Percentiles rank a stretch among this genome's conserved stretches.
Conservation (phyloP, 129 eudicot genomes). For the Flaveria trinervia region DNA sequence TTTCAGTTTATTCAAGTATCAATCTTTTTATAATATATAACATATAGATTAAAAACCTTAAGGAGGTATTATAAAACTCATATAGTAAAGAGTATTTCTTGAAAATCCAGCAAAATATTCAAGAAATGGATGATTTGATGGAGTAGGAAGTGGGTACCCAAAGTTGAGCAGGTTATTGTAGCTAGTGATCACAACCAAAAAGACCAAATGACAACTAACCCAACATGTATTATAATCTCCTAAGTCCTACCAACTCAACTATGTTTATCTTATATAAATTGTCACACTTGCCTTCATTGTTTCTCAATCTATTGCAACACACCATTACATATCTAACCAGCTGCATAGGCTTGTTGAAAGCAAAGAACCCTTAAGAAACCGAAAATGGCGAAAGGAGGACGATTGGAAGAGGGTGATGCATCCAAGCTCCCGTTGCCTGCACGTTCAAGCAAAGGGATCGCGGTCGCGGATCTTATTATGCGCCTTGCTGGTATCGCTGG, state of each 20-base stretch:
- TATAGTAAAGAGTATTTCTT: neutral
- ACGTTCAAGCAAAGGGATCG: conserved; percentile 49
- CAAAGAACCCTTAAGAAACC: neutral
- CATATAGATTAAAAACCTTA: no score
- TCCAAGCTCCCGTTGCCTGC: conserved; percentile 40
- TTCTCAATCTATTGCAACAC: conserved; percentile 19
- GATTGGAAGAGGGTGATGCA: conserved; percentile 46
- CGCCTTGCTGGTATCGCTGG: conserved; percentile 56
- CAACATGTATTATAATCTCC: conserved; percentile 15
- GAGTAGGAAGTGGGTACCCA: conserved; percentile 42
- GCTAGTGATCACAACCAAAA: conserved; percentile 22
- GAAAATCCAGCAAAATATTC: conserved; percentile 24
- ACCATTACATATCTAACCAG: conserved; percentile 14
- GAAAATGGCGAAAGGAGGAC: conserved; percentile 40
- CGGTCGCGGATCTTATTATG: conserved; percentile 58
- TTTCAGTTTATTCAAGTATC: neutral
- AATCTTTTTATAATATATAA: neutral
- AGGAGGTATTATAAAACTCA: neutral
- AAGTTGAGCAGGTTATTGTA: conserved; percentile 42
- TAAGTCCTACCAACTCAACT: conserved; percentile 45
- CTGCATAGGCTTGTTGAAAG: conserved; percentile 21
- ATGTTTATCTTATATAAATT: conserved; percentile 23
- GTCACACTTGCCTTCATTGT: conserved; percentile 14
- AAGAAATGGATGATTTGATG: conserved; percentile 28
- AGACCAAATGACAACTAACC: conserved; percentile 30